Evolutionary conservation across 169 alveolate species (phyloP), one percentile per base, ranked within the genome.

Genomic region (Plasmodium vinckei): DNA sequence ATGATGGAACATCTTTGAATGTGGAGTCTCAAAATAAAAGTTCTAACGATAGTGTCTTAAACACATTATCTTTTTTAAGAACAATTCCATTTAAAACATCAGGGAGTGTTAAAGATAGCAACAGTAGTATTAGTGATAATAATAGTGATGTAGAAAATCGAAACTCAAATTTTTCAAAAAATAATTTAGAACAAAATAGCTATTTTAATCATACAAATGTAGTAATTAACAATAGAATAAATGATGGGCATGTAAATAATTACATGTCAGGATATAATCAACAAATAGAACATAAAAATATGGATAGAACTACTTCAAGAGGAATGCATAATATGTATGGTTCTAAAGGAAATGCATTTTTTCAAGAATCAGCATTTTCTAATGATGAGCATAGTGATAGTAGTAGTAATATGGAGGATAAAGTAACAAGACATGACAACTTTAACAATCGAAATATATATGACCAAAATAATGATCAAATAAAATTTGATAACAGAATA

Each of bases 51-150:
- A 68, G 73, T 46, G 49, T 79, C 39, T 54, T 79, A 59, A 79
- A 44, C 19, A 54, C 65, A 25, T 33, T 79, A 47, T 49, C 82
- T 17, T 9, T 65, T 19, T 15, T 79, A 5, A 54, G 89, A 46
- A 79, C 65, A 23, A 79, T 79, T 53, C 89, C 89, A 3, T 79
- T 79, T 53, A 79, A 79, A 19, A 79, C 51, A 17, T 5, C 19
- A 6, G 56, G 44, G 2, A 44, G 23, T 23, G 23, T 53, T 12
- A 71, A 59, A 12, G 84, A 51, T 42, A 33, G 47, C 27, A 51
- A 27, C 39, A 33, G 65, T 2, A 17, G 25, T 19, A 57, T 15
- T 57, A 19, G 65, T 17, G 65, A 57, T n/a, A 51, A 1, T 51
- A 51, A 51, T 51, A 51, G 59, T 33, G 42, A 33, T 33, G 3